Conservation (phyloP, 306 rosid species). For the Dicorynia guianensis region DNA sequence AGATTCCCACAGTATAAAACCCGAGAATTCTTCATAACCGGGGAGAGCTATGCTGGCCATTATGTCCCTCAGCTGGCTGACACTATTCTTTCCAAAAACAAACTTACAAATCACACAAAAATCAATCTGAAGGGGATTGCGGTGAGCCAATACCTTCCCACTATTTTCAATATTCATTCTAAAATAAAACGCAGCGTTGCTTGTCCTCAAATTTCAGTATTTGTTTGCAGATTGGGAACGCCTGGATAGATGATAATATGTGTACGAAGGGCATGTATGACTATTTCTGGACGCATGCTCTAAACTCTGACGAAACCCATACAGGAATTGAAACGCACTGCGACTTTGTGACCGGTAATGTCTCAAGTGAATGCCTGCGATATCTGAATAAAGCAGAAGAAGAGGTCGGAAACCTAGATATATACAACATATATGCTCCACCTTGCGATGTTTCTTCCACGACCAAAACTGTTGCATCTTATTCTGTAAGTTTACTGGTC, state of each 20-base stretch:
- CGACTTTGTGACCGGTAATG: constrained; percentile 36
- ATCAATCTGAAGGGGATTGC: constrained; percentile 72
- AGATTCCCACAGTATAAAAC: constrained; percentile 67
- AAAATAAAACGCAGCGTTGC: not conserved
- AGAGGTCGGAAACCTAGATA: constrained; percentile 44
- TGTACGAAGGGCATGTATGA: constrained; percentile 52
- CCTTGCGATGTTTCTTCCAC: constrained; percentile 36
- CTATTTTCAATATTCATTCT: not conserved
- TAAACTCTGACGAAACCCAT: constrained; percentile 63
- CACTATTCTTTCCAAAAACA: constrained; percentile 49
- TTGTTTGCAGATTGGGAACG: constrained; percentile 64
- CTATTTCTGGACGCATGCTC: constrained; percentile 58
- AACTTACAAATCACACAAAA: constrained; percentile 39
- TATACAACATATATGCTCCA: constrained; percentile 62
- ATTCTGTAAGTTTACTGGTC: constrained; percentile 45
- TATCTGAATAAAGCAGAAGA: constrained; percentile 2
- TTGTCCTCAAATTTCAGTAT: not conserved
- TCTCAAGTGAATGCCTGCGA: constrained; percentile 35
- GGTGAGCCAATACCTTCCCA: constrained; percentile 44
- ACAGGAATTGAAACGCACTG: constrained; percentile 54
- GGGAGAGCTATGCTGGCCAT: constrained; percentile 83
- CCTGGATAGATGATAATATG: constrained; percentile 62
- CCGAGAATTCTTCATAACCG: constrained; percentile 61
- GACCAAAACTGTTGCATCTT: constrained; percentile 26
- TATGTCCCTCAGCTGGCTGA: constrained; percentile 69